These are phyloP conservation scores for Penicillium nordicum DNA, from an alignment of 2,329 filamentous ascomycete species.

Conservation along the genomic window DNA sequence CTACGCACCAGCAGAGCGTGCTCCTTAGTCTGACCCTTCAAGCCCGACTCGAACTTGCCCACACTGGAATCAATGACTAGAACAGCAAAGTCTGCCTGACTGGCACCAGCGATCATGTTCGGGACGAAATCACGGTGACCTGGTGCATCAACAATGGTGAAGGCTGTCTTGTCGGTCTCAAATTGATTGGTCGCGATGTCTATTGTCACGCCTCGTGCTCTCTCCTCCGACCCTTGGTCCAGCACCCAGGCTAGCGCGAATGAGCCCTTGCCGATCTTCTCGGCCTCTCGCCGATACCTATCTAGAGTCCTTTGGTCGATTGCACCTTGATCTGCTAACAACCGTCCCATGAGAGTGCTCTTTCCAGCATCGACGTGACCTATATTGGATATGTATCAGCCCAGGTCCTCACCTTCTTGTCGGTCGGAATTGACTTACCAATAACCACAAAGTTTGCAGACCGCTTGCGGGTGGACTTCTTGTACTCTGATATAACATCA, in stretches of 20 bases:
- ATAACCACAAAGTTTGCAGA: constrained; percentile 90
- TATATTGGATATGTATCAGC: constrained; percentile 38
- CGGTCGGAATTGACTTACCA: constrained; percentile 52
- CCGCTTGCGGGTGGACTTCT: constrained; percentile 71
- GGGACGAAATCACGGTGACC: constrained; percentile 95
- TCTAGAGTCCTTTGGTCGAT: constrained; percentile 86
- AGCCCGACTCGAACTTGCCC: constrained; percentile 87
- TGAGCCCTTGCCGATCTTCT: constrained; percentile 87
- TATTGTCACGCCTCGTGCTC: constrained; percentile 87
- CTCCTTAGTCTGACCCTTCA: constrained; percentile 91
- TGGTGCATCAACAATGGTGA: constrained; percentile 93
- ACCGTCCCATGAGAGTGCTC: constrained; percentile 93
- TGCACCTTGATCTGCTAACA: constrained; percentile 82
- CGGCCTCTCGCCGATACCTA: constrained; percentile 81
- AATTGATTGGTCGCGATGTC: constrained; percentile 96
- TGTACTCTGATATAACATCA: constrained; percentile 77
- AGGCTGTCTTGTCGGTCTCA: constrained; percentile 78
- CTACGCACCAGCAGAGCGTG: constrained; percentile 86
- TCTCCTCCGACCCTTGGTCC: constrained; percentile 86
- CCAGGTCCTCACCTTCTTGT: not conserved
- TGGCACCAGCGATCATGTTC: constrained; percentile 97
- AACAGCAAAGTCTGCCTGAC: constrained; percentile 92
- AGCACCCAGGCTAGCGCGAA: constrained; percentile 97
- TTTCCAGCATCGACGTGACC: constrained; percentile 97
- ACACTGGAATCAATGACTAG: constrained; percentile 88